These are phyloP conservation scores for Sporobolomyces roseus DNA, from an alignment of 768 basidiomycete species.

Conservation along the genomic window DNA sequence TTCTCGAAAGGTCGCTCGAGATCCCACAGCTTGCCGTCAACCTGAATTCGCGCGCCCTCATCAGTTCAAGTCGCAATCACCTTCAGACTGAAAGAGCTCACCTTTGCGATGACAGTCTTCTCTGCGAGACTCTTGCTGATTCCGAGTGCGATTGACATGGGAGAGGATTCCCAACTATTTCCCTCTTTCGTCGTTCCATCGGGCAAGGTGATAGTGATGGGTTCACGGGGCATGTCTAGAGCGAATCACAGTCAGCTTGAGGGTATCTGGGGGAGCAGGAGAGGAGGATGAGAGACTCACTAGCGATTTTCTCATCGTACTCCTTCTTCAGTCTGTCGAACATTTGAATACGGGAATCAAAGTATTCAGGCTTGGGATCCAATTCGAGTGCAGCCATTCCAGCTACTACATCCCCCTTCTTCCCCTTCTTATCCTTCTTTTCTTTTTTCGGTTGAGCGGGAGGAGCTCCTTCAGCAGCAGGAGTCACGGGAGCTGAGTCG, in stretches of 20 bases:
- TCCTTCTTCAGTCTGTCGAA: slow-evolving; percentile 82
- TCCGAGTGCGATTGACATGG: slow-evolving; percentile 82
- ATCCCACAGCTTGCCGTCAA: slow-evolving; percentile 86
- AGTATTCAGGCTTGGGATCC: slow-evolving; percentile 71
- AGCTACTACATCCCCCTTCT: slow-evolving; percentile 43
- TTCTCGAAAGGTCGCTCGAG: slow-evolving; percentile 88
- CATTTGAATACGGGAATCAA: slow-evolving; percentile 82
- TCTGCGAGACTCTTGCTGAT: slow-evolving; percentile 84
- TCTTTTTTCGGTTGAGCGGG: slow-evolving; percentile 29
- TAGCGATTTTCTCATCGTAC: slow-evolving; percentile 72
- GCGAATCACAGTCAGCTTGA: background rate
- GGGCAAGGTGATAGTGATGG: slow-evolving; percentile 75
- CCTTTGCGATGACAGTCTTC: slow-evolving; percentile 87
- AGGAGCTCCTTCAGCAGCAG: background rate
- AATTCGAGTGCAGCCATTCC: slow-evolving; percentile 42
- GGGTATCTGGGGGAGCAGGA: background rate
- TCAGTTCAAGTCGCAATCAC: too few relatives aligned
- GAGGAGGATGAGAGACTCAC: slow-evolving; percentile 52
- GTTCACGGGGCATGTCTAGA: slow-evolving; percentile 63
- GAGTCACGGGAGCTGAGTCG: background rate
- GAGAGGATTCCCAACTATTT: slow-evolving; percentile 89
- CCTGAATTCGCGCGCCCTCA: slow-evolving; percentile 52
- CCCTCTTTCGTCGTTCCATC: slow-evolving; percentile 81
- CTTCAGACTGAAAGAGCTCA: slow-evolving; percentile 47
- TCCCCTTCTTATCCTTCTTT: slow-evolving; percentile 47